Evolutionary conservation across 768 basidiomycete genomes (phyloP).

Genomic region (Calocybe gangraenosa): DNA sequence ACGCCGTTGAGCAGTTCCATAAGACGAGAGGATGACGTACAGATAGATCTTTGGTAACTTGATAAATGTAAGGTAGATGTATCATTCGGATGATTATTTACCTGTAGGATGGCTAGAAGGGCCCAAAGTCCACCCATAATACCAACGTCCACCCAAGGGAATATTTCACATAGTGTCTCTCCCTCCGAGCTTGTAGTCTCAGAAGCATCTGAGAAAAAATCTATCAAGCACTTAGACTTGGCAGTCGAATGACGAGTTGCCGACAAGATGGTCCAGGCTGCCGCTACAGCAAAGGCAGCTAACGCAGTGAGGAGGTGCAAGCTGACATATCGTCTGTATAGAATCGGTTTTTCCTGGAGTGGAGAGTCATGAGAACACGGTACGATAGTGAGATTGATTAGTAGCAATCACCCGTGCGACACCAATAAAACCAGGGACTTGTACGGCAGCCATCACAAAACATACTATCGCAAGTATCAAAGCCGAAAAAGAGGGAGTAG

Average conservation of each 20-base stretch:
- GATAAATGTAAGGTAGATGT: conserved; percentile 5
- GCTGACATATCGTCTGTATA: conserved; percentile 67
- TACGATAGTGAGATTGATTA: neutral
- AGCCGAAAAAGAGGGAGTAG: conserved; percentile 72
- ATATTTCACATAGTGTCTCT: conserved; percentile 78
- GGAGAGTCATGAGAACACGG: conserved; percentile 3
- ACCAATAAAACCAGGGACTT: conserved; percentile 82
- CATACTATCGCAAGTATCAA: conserved; percentile 73
- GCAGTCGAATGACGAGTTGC: conserved; percentile 74
- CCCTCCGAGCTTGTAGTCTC: conserved; percentile 44
- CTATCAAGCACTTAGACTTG: conserved; percentile 54
- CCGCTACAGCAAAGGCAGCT: conserved; percentile 70
- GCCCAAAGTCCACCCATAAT: conserved; percentile 90
- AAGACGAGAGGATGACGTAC: conserved; percentile 46
- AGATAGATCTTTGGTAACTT: conserved; percentile 42
- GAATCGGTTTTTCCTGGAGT: conserved; percentile 59
- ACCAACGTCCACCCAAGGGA: conserved; percentile 90
- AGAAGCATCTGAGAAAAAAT: conserved; percentile 48
- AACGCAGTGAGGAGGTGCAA: conserved; percentile 53
- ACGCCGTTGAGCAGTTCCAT: conserved; percentile 66
- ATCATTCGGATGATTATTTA: conserved; percentile 28
- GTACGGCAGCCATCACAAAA: conserved; percentile 71
- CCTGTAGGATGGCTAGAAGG: conserved; percentile 73
- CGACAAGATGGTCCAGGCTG: conserved; percentile 79
- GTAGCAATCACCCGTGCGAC: conserved; percentile 60